phyloP scores from a whole-genome alignment of 2,329 filamentous ascomycete genomes.

The Thielaviopsis punctulata region DNA sequence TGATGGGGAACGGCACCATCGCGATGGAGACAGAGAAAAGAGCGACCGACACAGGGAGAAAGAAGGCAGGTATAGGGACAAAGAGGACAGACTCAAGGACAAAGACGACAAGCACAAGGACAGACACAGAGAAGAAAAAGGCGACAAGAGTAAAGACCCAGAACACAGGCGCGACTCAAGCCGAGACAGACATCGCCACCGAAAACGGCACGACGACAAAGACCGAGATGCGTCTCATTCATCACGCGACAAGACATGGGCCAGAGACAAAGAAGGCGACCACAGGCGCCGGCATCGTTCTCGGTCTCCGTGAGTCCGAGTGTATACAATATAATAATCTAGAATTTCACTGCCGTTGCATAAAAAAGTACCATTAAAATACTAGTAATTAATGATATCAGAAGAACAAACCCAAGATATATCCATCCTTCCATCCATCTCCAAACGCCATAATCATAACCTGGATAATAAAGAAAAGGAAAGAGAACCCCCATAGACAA shows the following conservation, averaged over 20 bases:
- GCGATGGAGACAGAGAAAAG: background rate
- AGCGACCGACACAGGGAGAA: background rate
- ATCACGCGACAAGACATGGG: constrained; percentile 10
- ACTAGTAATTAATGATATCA: background rate
- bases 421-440: background rate
- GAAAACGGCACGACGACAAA: constrained; percentile 16
- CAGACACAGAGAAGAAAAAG: background rate
- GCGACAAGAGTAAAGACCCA: background rate
- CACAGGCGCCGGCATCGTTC: constrained; percentile 16
- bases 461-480: background rate
- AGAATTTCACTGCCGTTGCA: background rate
- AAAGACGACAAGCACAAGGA: background rate
- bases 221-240: constrained; percentile 14
- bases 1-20: background rate
- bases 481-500: background rate
- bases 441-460: constrained; percentile 1
- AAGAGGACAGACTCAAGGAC: no score
- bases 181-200: constrained; percentile 12
- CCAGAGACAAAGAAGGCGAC: constrained; percentile 11
- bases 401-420: background rate
- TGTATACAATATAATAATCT: no score
- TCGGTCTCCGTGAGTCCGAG: background rate
- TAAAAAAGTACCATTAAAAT: background rate
- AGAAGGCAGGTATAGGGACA: background rate
- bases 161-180: background rate